Conservation (phyloP, 305 asterid species). For the Plantago rigida region DNA sequence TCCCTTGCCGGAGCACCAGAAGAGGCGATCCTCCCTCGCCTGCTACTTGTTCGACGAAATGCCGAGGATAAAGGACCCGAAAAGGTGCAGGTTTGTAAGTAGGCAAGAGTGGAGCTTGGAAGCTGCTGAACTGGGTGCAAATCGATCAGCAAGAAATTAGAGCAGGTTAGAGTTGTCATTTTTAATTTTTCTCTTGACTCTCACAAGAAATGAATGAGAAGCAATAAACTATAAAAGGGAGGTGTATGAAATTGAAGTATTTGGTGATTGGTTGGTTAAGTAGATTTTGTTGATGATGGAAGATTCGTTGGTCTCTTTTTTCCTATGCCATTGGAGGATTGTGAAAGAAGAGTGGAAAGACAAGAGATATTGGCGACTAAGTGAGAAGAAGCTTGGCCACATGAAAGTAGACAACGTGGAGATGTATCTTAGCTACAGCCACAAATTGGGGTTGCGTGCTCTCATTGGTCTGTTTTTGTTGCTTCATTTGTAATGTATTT, state of each 20-base stretch:
- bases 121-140: slow-evolving; percentile 55
- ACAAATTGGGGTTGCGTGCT: slow-evolving; percentile 38
- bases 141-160: slow-evolving; percentile 61
- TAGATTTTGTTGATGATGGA: slow-evolving; percentile 14
- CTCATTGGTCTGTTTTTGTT: slow-evolving; percentile 22
- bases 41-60: slow-evolving; percentile 57
- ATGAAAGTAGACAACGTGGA: slow-evolving; percentile 41
- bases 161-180: slow-evolving; percentile 60
- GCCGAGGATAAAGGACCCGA: slow-evolving; percentile 41
- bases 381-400: slow-evolving; percentile 37
- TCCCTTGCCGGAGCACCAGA: slow-evolving; percentile 35
- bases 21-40: slow-evolving; percentile 45
- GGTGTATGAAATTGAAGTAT: background rate
- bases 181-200: slow-evolving; percentile 5
- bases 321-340: slow-evolving; percentile 31
- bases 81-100: slow-evolving; percentile 28
- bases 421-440: slow-evolving; percentile 33
- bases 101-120: slow-evolving; percentile 50
- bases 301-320: slow-evolving; percentile 44
- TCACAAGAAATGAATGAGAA: background rate
- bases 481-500: slow-evolving; percentile 14
- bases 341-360: slow-evolving; percentile 9
- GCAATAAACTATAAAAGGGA: background rate
- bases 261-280: slow-evolving; percentile 28
- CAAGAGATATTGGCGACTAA: slow-evolving; percentile 17